A percentile compares a stretch with the other conserved stretches of the same genome.
Conservation (phyloP, 1,284 basidiomycete species). For the Xerocomus amazonicus region DNA sequence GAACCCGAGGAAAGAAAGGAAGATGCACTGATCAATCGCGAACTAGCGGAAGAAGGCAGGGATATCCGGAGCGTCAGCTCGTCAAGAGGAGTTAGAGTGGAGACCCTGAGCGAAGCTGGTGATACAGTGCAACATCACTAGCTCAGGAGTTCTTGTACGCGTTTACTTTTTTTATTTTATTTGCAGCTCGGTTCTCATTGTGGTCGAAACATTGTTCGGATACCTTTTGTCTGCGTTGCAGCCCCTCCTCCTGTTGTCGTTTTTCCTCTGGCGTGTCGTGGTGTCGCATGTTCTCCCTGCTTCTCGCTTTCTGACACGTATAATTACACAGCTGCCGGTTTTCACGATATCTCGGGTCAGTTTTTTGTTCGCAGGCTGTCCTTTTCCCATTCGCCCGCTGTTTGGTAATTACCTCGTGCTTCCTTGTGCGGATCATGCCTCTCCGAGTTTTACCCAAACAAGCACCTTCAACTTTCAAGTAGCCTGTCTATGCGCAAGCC, state of each 20-base stretch:
- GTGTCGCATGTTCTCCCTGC: constrained; percentile 26
- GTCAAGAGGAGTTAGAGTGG: constrained; percentile 71
- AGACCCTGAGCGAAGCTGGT: constrained; percentile 59
- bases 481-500: constrained; percentile 16
- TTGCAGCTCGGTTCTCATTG: constrained; percentile 31
- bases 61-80: constrained; percentile 78
- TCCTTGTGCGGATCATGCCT: constrained; percentile 21
- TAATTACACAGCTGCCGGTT: constrained; percentile 28
- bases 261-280: constrained; percentile 29
- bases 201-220: constrained; percentile 34
- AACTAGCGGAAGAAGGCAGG: constrained; percentile 77
- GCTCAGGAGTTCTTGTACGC: constrained; percentile 33
- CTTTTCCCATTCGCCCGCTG: constrained; percentile 25
- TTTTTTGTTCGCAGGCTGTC: constrained; percentile 26
- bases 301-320: constrained; percentile 32
- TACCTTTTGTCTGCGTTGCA: constrained; percentile 30
- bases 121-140: constrained; percentile 51
- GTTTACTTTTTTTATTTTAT: constrained; percentile 31
- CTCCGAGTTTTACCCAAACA: constrained; percentile 14
- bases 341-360: constrained; percentile 19
- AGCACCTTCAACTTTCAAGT: constrained; percentile 19
- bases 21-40: constrained; percentile 54
- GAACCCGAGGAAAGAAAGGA: constrained; percentile 52
- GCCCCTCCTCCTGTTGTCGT: constrained; percentile 30
- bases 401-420: constrained; percentile 33